Evolutionary conservation across 805 yeast species (phyloP), one percentile per base, ranked within the genome.

Genomic region (Candida multigemmis): DNA sequence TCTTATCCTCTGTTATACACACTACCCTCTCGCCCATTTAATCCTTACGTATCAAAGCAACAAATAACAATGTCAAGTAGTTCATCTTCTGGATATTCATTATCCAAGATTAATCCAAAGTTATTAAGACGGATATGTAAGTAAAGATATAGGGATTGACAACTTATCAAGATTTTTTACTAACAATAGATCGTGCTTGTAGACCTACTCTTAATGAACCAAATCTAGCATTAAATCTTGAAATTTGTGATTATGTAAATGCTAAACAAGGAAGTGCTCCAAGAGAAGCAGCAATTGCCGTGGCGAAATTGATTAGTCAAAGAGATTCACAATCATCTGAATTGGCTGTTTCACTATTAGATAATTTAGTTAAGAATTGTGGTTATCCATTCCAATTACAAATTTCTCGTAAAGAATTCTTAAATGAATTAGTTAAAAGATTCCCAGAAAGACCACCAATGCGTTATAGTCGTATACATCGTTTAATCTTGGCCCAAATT

Each of bases 321-420:
- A 68, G 84, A 44, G 91, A 82, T 40, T 75, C 93, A 1, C 93
- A 83, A 44, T 80, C 86, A 18, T 74, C 87, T 4, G 74, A 80
- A 30, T 76, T 87, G 46, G 96, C 96, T 7, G 56, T 91, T 37
- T 71, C 86, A 2, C 57, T 84, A 26, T 68, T 91, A 35, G 99
- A 91, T 48, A 84, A 84, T 28, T 62, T 91, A 41, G 98, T 91
- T 28, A 91, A 91, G 58, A 91, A 91, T 60, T 91, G 99, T 60
- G 98, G 97, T 4, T 91, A 89, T 52, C 96, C 98, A 6, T 74
- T 91, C 57, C 98, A 91, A 40, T 65, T 91, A 25, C 98, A 91
- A 56, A 84, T 91, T 28, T 82, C 95, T 3, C 71, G 97, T 34
- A 87, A 91, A 54, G 97, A 89, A 50, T 91, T 91, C 42, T 65